These are phyloP conservation scores for Arthrobotrys iridis DNA, from an alignment of 2,329 filamentous ascomycete genomes.

Conservation along the genomic window DNA sequence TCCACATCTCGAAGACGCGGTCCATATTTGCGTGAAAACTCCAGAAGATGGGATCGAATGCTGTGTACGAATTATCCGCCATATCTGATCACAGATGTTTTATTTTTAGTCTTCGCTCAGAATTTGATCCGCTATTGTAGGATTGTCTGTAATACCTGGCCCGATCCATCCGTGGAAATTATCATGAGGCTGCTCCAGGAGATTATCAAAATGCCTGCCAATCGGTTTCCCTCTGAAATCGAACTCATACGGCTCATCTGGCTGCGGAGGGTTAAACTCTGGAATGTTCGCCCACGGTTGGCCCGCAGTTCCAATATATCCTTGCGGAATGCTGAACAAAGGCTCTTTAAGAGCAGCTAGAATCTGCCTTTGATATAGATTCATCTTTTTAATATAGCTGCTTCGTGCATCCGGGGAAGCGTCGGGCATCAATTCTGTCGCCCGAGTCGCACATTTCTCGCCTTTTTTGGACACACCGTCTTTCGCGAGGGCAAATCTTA, in stretches of 20 bases:
- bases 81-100: constrained; percentile 11
- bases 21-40: constrained; percentile 47
- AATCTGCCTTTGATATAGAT: constrained; percentile 37
- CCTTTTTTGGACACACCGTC: constrained; percentile 17
- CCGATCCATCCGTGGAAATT: constrained; percentile 52
- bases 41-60: constrained; percentile 51
- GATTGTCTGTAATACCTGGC: constrained; percentile 14
- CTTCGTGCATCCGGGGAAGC: not conserved
- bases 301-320: constrained; percentile 11
- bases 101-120: too few species aligned
- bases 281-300: constrained; percentile 50
- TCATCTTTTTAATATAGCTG: constrained; percentile 22
- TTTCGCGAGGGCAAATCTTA: constrained; percentile 30
- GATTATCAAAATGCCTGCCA: constrained; percentile 35
- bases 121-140: too few species aligned
- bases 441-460: not conserved
- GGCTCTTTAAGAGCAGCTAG: constrained; percentile 3
- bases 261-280: constrained; percentile 17
- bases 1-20: constrained; percentile 43
- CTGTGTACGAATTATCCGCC: constrained; percentile 45
- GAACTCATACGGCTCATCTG: constrained; percentile 1
- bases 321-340: constrained; percentile 30
- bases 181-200: constrained; percentile 47
- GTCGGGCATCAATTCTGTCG: not conserved
- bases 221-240: not conserved